Percentiles rank a stretch among this genome's conserved stretches.
Evolutionary conservation across 2,329 filamentous ascomycete species (phyloP).

Genomic region (Scytalidium sp.): DNA sequence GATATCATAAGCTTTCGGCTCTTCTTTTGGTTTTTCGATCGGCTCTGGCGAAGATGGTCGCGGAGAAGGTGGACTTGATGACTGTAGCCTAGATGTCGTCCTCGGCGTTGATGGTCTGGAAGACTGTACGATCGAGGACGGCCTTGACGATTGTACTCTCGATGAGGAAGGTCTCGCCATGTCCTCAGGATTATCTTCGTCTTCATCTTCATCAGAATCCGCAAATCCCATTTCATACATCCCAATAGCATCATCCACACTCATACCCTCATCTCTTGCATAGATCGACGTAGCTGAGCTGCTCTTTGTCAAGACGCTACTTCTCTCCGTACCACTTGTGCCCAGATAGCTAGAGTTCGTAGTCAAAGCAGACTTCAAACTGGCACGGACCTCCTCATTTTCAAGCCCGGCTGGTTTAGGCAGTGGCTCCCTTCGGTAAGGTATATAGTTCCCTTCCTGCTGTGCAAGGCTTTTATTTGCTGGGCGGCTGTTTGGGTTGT

Average conservation of each 20-base stretch:
- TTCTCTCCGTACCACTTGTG: slow-evolving; percentile 76
- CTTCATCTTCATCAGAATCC: slow-evolving; percentile 44
- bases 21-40: not conserved
- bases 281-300: slow-evolving; percentile 68
- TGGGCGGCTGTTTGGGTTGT: slow-evolving; percentile 15
- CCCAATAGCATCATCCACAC: slow-evolving; percentile 67
- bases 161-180: slow-evolving; percentile 9
- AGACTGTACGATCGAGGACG: slow-evolving; percentile 2
- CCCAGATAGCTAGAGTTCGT: slow-evolving; percentile 50
- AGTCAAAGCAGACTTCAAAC: slow-evolving; percentile 58
- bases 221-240: slow-evolving; percentile 65
- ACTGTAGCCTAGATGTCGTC: not conserved
- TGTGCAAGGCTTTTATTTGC: slow-evolving; percentile 12
- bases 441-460: slow-evolving; percentile 23
- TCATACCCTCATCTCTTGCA: slow-evolving; percentile 52
- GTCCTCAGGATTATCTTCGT: slow-evolving; percentile 34
- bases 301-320: slow-evolving; percentile 75
- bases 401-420: slow-evolving; percentile 20
- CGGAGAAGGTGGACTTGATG: not conserved
- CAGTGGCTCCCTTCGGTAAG: slow-evolving; percentile 22
- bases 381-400: slow-evolving; percentile 46
- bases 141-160: not conserved
- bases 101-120: not conserved
- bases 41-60: not conserved
- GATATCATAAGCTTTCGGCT: not conserved